Base-by-base conservation (phyloP, 306 rosid species). In the Citrullus mucosospermus region DNA sequence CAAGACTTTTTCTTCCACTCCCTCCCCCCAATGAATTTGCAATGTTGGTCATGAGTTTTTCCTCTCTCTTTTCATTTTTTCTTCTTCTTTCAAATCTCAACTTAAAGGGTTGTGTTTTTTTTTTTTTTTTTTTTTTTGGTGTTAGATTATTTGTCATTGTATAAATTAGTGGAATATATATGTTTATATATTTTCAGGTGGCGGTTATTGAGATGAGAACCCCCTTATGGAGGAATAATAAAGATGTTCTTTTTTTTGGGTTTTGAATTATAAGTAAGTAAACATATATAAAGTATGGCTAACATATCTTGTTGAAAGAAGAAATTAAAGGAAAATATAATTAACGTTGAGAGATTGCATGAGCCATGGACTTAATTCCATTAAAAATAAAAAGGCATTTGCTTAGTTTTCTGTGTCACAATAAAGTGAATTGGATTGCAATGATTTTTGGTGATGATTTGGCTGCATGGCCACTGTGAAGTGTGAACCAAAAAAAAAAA, bases 221-320 rank as follows among this genome's bases (percentile, higher is more conserved):
- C 55, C 62, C 82, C 82, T 84, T 78, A 16, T 82, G 83, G 80
- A 85, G 84, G 83, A 92, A 90, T 87, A 83, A 86, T 17, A 17
- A 84, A 62, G 59, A 83, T 56, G 78, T 51, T 81, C 79, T 85
- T 78, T 79, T 25, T 72, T 83, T 80, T 74, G 16, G 43, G n/a
- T 61, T 61, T 62, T 62, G 54, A 43, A 6, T 12, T 44, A n/a
- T 4, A 67, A 16, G 1, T 6, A 63, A 8, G 1, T 6, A 63
- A 8, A 28, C 2, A 22, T 32, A 63, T 63, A 12, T 11, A 60
- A 12, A 11, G 18, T 25, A 59, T 25, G 6, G 63, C 0, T 20
- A 20, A 38, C 17, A 30, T 61, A 39, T 61, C 28, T 56, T n/a
- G 28, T 8, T 56, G 12, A 58, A 58, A 4, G 13, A 44, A 44